Evolutionary conservation across 2,329 filamentous ascomycete genomes (phyloP), one percentile per base, ranked within the genome.

Genomic region (Penicillium rolfsii): DNA sequence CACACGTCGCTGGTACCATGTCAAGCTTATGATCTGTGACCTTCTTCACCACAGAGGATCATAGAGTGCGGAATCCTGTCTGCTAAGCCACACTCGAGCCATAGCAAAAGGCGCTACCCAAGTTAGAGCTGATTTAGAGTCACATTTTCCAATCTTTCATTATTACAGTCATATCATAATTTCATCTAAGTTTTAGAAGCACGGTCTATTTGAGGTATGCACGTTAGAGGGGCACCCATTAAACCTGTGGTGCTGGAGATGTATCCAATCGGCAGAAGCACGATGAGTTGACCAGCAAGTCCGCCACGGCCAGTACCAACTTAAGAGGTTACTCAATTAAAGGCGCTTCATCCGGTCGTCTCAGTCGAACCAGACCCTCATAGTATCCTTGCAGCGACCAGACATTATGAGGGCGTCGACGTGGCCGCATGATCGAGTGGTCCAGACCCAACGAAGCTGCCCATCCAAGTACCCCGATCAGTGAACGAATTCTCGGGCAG

Each of bases 331-430:
- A 73, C 56, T 76, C 70, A 5, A 86, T 68, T 16, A 79, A 74
- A 4, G 66, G 68, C 5, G 82, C 82, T 65, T 85, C 82, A 0
- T 74, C 76, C 5, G 52, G 65, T 24, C 79, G 75, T 0, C 84
- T 85, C 12, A 88, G 68, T 60, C 79, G 83, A 4, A 81, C 62
- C 46, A 91, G 69, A 69, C 89, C 90, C 75, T 92, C 89, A 64
- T 90, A 82, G 65, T 86, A 89, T 0, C 89, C 90, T 63, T 90
- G 87, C 54, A 92, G 73, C 1, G 88, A 83, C 89, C 89, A 92
- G 0, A 92, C 85, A 65, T 92, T 92, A 46, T 87, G 87, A 1
- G 84, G 87, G 73, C 91, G 89, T 56, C 84, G 83, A 43, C 85
- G 78, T 0, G 87, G 83, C 11, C 89, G 80, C 0, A 88, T 86